Base-by-base conservation (phyloP, 345 rosid genomes). In the Syzygium jambos region DNA sequence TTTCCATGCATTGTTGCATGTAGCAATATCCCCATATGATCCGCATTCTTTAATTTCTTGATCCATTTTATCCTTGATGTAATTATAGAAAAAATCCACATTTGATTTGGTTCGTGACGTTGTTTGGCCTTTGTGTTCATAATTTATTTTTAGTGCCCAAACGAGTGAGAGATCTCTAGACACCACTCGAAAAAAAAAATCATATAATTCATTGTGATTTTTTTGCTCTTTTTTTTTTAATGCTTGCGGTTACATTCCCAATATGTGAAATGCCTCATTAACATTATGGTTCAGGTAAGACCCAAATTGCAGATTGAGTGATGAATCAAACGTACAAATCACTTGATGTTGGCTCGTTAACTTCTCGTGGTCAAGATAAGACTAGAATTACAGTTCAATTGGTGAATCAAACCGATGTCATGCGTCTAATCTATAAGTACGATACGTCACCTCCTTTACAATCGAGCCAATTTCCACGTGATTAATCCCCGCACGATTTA, bases 351-450 rank as follows among this genome's bases (percentile, higher is more conserved):
- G 78, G 23, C 78, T 34, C 1, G 1, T 4, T 34, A 68, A 30
- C 43, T 22, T 30, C 43, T 68, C 6, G 2, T 3, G 12, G 1
- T 19, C 6, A 2, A 68, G 78, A 11, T 34, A 73, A 73, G 4
- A 34, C 0, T 34, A 1, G 0, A 34, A 68, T 17, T 34, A 0
- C 46, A 34, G 2, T 17, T 73, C 2, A 21, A 34, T 73, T 34
- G 13, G 25, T 10, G 25, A 68, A 73, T 34, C 9, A 2, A 9
- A 9, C 11, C 2, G 0, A 0, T 1, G 3, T 34, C 12, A 5
- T 41, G 11, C 11, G 3, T 34, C 7, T 4, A 73, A 9, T 34
- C 49, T 19, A 73, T 7, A 38, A 38, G 46, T 19, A 19, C 5
- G 5, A 0, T 38, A 30, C 0, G 23, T 30, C 3, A 1, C 12